Base-by-base conservation (phyloP, 2,329 filamentous ascomycete genomes). In the Colletotrichum sp. region DNA sequence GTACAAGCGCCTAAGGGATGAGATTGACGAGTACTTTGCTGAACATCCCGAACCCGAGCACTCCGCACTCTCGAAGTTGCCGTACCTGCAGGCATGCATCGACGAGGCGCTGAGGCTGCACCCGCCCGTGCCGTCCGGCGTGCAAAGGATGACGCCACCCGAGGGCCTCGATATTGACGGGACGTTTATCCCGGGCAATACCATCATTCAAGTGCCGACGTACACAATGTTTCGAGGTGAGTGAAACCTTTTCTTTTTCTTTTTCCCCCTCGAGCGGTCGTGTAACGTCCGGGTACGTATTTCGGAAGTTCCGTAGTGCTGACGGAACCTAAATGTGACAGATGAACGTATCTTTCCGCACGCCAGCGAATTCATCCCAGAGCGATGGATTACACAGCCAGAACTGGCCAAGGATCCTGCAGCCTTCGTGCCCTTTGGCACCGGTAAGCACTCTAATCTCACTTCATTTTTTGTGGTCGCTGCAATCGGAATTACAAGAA, bases 101-200 rank as follows among this genome's bases (percentile, higher is more conserved):
- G 82, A 88, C 62, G 87, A 89, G 76, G 67, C 83, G 0, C 79
- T 87, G 39, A 81, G 86, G 1, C 77, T 88, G 6, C 79, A 84
- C 57, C 85, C 86, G 2, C 78, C 85, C 1, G 82, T 86, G 1
- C 82, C 83, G 0, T 81, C 80, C 3, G 85, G 84, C 3, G 36
- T 84, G 7, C 81, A 82, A 59, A 79, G 87, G 3, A 75, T 83
- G 34, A 86, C 86, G 5, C 85, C 86, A 0, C 81, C 82, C 0
- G 80, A 85, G 55, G 87, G 87, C 3, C 71, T 85, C 26, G 75
- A 77, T 6, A 79, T 88, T 8, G 83, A 80, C 1, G 80, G 82
- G 1, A 77, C 64, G 0, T 83, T 81, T 39, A 82, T 87, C n/a
- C 85, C 85, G 0, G 85, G 85, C 1, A 80, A 83, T 57, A 83